A percentile compares a stretch with the other conserved stretches of the same genome.
phyloP scores from a whole-genome alignment of 2,329 filamentous ascomycete genomes.

The Colletotrichum chrysophilum region DNA sequence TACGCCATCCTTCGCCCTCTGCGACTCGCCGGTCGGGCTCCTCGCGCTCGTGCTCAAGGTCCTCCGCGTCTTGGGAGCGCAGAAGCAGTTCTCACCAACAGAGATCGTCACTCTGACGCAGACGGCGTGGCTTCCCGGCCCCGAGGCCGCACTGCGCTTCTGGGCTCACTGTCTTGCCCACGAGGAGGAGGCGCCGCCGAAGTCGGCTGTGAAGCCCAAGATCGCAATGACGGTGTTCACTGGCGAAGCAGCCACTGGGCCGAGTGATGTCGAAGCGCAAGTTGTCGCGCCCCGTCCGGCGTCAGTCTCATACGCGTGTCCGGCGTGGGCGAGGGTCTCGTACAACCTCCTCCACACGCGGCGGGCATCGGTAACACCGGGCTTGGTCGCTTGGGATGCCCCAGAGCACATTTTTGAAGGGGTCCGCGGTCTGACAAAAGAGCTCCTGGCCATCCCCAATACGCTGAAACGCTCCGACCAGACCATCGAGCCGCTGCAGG shows the following conservation, averaged over 20 bases:
- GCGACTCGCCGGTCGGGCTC: conserved; percentile 65
- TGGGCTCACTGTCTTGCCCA: conserved; percentile 53
- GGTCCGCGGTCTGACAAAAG: conserved; percentile 43
- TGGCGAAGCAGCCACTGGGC: conserved; percentile 25
- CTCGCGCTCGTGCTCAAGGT: conserved; percentile 58
- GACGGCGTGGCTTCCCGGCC: conserved; percentile 70
- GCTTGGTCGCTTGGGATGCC: conserved; percentile 53
- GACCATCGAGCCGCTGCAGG: conserved; percentile 34
- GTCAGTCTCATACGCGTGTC: conserved; percentile 44
- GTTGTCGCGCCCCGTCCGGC: conserved; percentile 27
- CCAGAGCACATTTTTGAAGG: conserved; percentile 51
- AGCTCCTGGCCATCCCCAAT: conserved; percentile 40
- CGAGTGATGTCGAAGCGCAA: conserved; percentile 21
- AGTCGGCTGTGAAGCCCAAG: conserved; percentile 36
- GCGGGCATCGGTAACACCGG: conserved; percentile 43
- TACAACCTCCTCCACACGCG: conserved; percentile 49
- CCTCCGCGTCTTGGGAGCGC: conserved; percentile 45
- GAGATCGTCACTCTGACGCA: conserved; percentile 67
- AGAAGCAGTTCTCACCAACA: conserved; percentile 46
- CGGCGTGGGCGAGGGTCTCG: conserved; percentile 50
- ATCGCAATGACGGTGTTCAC: conserved; percentile 55
- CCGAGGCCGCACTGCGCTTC: conserved; percentile 64
- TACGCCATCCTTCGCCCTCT: conserved; percentile 63
- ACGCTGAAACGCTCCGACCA: conserved; percentile 36
- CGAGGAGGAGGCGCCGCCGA: conserved; percentile 30